Evolutionary conservation across 352 stramenopile genomes (phyloP).

Genomic region (Albugo laibachii): DNA sequence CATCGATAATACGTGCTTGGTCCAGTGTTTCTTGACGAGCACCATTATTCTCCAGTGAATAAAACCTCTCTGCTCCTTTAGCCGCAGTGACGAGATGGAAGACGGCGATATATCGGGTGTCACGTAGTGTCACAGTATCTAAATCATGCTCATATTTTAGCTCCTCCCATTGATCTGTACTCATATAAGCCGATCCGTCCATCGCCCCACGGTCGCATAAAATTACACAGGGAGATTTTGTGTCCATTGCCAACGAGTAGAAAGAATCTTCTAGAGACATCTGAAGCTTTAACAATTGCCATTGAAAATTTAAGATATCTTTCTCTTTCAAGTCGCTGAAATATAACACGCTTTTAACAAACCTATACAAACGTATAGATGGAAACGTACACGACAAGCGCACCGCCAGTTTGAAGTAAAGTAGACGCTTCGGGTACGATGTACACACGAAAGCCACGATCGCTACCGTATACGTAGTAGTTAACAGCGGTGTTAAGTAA

Average conservation of each 20-base stretch:
- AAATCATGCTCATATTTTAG: slow-evolving; percentile 60
- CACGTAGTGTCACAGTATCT: slow-evolving; percentile 66
- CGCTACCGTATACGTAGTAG: slow-evolving; percentile 11
- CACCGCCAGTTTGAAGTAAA: slow-evolving; percentile 86
- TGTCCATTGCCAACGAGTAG: slow-evolving; percentile 63
- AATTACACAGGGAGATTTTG: slow-evolving; percentile 75
- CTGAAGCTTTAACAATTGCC: slow-evolving; percentile 68
- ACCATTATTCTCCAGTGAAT: slow-evolving; percentile 93
- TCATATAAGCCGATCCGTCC: slow-evolving; percentile 92
- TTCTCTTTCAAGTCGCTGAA: slow-evolving; percentile 52
- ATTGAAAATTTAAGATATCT: slow-evolving; percentile 77
- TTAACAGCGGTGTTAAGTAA: neutral
- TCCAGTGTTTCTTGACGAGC: slow-evolving; percentile 88
- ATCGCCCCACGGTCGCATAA: slow-evolving; percentile 92
- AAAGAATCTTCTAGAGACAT: slow-evolving; percentile 74
- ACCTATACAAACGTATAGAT: neutral
- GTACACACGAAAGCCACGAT: slow-evolving; percentile 90
- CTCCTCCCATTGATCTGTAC: slow-evolving; percentile 72
- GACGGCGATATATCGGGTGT: slow-evolving; percentile 76
- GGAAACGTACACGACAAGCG: slow-evolving; percentile 51
- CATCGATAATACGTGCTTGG: slow-evolving; percentile 78
- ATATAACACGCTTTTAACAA: neutral
- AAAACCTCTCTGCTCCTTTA: slow-evolving; percentile 87
- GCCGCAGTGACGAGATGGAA: slow-evolving; percentile 84
- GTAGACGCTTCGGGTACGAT: slow-evolving; percentile 90